Evolutionary conservation across 305 asterid species (phyloP).

Genomic region (Coffea humblotiana): DNA sequence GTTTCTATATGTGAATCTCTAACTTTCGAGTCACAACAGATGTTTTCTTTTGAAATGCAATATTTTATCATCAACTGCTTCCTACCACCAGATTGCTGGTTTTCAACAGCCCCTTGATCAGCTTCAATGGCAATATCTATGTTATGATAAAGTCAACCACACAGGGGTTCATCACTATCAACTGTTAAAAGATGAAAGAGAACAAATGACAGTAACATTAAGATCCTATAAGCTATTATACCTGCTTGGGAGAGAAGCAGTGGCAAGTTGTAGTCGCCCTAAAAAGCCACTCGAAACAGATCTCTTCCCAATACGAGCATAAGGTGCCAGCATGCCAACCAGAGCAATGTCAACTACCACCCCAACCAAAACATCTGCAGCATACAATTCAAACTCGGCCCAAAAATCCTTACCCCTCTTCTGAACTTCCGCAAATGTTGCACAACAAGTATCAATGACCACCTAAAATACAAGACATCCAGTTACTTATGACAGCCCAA

Average conservation of each 20-base stretch:
- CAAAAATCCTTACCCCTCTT: conserved; percentile 89
- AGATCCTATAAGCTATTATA: conserved; percentile 24
- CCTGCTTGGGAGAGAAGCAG: conserved; percentile 89
- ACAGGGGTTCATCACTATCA: no score
- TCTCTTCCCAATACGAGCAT: conserved; percentile 69
- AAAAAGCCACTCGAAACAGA: conserved; percentile 58
- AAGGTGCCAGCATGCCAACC: conserved; percentile 94
- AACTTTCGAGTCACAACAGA: not conserved
- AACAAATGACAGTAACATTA: not conserved
- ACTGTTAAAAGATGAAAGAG: not conserved
- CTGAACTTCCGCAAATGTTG: conserved; percentile 92
- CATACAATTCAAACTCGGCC: conserved; percentile 91
- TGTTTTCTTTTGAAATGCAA: not conserved
- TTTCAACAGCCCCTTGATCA: not conserved
- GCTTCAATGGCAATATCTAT: not conserved
- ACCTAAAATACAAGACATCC: conserved; percentile 50
- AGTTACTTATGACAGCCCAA: not conserved
- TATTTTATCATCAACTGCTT: not conserved
- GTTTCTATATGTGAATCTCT: not conserved
- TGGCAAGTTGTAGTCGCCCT: conserved; percentile 54
- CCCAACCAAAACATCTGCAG: conserved; percentile 88
- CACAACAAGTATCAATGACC: conserved; percentile 85
- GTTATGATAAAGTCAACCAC: not conserved
- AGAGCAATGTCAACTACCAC: conserved; percentile 83
- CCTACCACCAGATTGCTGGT: not conserved